Percentiles rank a stretch among this genome's conserved stretches.
Evolutionary conservation across 495 filamentous ascomycete genomes (phyloP).

Genomic region (Penicillium herquei): DNA sequence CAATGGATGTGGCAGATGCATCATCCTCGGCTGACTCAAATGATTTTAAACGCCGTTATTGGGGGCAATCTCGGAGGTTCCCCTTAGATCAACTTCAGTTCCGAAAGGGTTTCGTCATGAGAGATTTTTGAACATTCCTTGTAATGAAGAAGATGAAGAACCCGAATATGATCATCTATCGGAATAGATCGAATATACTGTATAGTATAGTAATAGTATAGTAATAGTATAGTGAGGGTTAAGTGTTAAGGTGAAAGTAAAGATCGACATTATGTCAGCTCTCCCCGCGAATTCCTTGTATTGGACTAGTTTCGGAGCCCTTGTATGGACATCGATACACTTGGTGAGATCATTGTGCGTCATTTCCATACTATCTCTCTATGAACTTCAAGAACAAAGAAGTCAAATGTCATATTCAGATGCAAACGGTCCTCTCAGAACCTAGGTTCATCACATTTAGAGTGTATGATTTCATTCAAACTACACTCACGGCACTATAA

Average conservation of each 20-base stretch:
- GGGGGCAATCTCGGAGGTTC: conserved; percentile 6
- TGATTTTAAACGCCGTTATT: conserved; percentile 26
- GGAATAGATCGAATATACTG: too few relatives aligned
- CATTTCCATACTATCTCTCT: conserved; percentile 18
- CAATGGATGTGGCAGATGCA: conserved; percentile 20
- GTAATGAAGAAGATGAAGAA: background rate
- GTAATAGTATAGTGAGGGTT: background rate
- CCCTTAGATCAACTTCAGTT: conserved; percentile 6
- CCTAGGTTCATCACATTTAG: background rate
- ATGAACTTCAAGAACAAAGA: background rate
- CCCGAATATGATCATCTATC: too few relatives aligned
- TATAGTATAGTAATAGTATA: background rate
- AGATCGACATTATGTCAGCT: conserved; percentile 16
- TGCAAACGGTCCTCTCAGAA: background rate
- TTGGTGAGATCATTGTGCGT: conserved; percentile 31
- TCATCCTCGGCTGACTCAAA: conserved; percentile 29
- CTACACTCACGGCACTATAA: too few relatives aligned
- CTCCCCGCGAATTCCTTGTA: conserved; percentile 16
- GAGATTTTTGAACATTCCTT: too few relatives aligned
- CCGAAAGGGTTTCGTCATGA: conserved; percentile 13
- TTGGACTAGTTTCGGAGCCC: conserved; percentile 4
- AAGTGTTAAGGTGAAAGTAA: background rate
- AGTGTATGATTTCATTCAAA: background rate
- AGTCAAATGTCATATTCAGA: background rate
- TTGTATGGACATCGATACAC: too few relatives aligned